These are phyloP conservation scores for Camellia granthamiana DNA, from an alignment of 148 eudicot species.

Conservation along the genomic window DNA sequence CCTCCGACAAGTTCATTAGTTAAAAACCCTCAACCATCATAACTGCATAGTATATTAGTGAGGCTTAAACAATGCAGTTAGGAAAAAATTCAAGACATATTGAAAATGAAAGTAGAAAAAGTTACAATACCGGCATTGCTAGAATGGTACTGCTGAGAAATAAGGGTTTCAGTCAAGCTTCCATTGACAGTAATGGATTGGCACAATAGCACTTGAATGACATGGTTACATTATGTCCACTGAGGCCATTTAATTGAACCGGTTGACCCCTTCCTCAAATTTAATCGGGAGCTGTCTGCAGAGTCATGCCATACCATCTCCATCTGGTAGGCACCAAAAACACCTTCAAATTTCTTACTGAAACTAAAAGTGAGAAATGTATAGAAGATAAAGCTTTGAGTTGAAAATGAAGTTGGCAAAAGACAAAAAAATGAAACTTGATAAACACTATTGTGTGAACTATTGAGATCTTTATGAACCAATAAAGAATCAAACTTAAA, in stretches of 20 bases:
- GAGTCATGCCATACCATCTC: slow-evolving; percentile 86
- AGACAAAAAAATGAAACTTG: not conserved
- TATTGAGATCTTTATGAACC: not conserved
- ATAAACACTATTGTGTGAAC: not conserved
- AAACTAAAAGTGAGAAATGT: not conserved
- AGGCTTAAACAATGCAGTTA: not conserved
- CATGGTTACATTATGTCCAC: slow-evolving; percentile 36
- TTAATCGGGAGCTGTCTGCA: slow-evolving; percentile 41
- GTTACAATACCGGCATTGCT: slow-evolving; percentile 2
- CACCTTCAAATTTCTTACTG: not conserved
- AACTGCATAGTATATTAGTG: not conserved
- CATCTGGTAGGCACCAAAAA: slow-evolving; percentile 47
- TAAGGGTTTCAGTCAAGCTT: not conserved
- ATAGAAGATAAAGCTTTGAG: not conserved
- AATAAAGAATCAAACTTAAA: too few relatives aligned
- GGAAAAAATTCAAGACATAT: not conserved
- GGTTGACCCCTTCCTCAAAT: slow-evolving; percentile 42
- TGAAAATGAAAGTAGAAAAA: not conserved
- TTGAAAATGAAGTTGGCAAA: not conserved
- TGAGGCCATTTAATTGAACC: slow-evolving; percentile 56
- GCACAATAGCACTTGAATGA: not conserved
- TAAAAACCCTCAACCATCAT: not conserved
- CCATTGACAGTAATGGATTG: not conserved
- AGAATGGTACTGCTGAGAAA: not conserved
- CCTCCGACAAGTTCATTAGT: not conserved